Percentiles rank a stretch among this genome's conserved stretches.
phyloP scores from a whole-genome alignment of 495 filamentous ascomycete species.

The Opeltia flavorubescens region DNA sequence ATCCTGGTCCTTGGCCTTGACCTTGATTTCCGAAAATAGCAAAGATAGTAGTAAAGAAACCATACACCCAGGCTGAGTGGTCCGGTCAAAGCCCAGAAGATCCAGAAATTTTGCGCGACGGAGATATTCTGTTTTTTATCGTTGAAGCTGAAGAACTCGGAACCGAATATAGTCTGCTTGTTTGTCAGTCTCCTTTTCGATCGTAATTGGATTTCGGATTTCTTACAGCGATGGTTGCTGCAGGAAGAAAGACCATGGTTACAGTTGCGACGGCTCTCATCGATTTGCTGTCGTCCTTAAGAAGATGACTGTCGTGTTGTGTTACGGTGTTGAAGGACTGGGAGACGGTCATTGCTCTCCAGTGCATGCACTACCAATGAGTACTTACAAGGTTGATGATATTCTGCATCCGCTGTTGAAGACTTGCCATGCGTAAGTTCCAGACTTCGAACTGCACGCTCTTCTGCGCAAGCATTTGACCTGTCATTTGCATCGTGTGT shows the following conservation, averaged over 20 bases:
- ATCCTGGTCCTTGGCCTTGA: no score
- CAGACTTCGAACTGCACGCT: background rate
- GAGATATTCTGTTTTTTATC: background rate
- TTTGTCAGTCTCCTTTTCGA: background rate
- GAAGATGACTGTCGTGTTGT: background rate
- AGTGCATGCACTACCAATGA: background rate
- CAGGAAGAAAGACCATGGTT: constrained; percentile 26
- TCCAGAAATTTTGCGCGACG: background rate
- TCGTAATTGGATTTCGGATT: background rate
- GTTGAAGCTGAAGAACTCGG: background rate
- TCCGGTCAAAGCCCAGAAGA: constrained; percentile 1
- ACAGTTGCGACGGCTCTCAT: constrained; percentile 28
- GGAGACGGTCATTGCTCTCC: background rate
- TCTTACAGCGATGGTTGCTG: background rate
- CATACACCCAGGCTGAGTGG: no score
- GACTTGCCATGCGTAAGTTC: background rate
- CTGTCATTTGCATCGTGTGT: no score
- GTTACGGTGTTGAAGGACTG: background rate
- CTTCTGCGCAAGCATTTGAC: background rate
- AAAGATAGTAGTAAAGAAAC: no score
- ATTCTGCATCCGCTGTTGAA: background rate
- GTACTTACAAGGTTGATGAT: background rate
- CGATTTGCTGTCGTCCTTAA: constrained; percentile 21
- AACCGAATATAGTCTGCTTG: background rate
- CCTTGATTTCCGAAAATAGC: no score